Conservation (phyloP, 805 yeast genomes). For the Lachancea lanzarotensis region DNA sequence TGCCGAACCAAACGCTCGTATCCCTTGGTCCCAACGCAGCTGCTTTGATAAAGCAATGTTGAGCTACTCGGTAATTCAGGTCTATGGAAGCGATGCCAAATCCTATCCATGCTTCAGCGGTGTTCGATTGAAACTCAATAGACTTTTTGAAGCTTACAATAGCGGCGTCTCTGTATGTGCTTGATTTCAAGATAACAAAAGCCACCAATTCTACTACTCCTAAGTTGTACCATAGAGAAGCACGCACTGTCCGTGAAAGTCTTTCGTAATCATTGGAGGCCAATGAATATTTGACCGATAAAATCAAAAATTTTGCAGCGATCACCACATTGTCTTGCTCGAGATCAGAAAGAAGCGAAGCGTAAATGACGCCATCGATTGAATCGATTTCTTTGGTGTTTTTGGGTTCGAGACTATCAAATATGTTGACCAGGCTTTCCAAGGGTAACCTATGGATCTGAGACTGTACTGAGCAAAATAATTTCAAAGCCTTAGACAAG, state of each 20-base stretch:
- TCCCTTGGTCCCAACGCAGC: slow-evolving; percentile 61
- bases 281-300: slow-evolving; percentile 44
- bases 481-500: slow-evolving; percentile 48
- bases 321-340: slow-evolving; percentile 31
- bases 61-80: slow-evolving; percentile 65
- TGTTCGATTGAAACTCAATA: slow-evolving; percentile 62
- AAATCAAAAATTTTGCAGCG: slow-evolving; percentile 37
- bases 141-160: slow-evolving; percentile 57
- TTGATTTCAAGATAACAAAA: slow-evolving; percentile 28
- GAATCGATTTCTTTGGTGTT: slow-evolving; percentile 20
- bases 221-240: slow-evolving; percentile 59
- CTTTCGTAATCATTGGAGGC: slow-evolving; percentile 11
- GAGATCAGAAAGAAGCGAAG: slow-evolving; percentile 16
- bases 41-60: slow-evolving; percentile 89
- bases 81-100: slow-evolving; percentile 70
- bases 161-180: slow-evolving; percentile 42
- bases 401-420: slow-evolving; percentile 13
- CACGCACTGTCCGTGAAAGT: slow-evolving; percentile 42
- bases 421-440: slow-evolving; percentile 31
- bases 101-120: slow-evolving; percentile 72
- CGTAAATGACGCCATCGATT: slow-evolving; percentile 24
- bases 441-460: slow-evolving; percentile 46
- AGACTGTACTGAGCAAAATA: slow-evolving; percentile 52
- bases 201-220: slow-evolving; percentile 59
- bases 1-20: slow-evolving; percentile 67